Conservation (phyloP, 2,329 filamentous ascomycete species). For the Epichloe coenophiala region DNA sequence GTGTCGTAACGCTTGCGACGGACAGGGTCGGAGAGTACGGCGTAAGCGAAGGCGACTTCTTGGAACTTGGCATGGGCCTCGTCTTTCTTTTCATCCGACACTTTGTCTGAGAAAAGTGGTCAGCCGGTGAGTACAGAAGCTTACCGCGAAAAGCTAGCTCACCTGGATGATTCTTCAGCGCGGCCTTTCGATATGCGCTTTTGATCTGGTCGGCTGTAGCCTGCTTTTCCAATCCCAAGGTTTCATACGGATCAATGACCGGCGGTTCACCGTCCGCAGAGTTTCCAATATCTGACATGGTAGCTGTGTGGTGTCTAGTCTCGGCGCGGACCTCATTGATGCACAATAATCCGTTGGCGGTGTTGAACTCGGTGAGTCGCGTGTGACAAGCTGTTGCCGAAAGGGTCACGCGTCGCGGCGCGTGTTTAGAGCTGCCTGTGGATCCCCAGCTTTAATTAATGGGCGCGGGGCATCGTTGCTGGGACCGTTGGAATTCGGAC, state of each 20-base stretch:
- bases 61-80: conserved; percentile 75
- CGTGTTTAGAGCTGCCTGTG: background rate
- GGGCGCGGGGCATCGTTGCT: background rate
- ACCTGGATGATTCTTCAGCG: conserved; percentile 79
- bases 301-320: conserved; percentile 1
- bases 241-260: conserved; percentile 61
- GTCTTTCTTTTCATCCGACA: conserved; percentile 49
- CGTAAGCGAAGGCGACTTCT: conserved; percentile 84
- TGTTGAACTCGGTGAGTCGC: background rate
- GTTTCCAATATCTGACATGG: conserved; percentile 39
- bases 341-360: background rate
- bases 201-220: conserved; percentile 75
- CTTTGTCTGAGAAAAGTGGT: conserved; percentile 51
- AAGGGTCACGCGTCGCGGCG: conserved; percentile 9
- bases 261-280: conserved; percentile 45
- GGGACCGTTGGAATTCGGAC: background rate
- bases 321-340: background rate
- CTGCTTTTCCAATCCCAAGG: conserved; percentile 56
- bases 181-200: conserved; percentile 79
- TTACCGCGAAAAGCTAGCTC: conserved; percentile 13
- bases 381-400: conserved; percentile 2
- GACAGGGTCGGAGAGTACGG: conserved; percentile 70
- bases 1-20: conserved; percentile 78
- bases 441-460: conserved; percentile 3
- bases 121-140: background rate